These are phyloP conservation scores for Leccinum griseonigrum DNA, from an alignment of 1,284 basidiomycete species.

Conservation along the genomic window DNA sequence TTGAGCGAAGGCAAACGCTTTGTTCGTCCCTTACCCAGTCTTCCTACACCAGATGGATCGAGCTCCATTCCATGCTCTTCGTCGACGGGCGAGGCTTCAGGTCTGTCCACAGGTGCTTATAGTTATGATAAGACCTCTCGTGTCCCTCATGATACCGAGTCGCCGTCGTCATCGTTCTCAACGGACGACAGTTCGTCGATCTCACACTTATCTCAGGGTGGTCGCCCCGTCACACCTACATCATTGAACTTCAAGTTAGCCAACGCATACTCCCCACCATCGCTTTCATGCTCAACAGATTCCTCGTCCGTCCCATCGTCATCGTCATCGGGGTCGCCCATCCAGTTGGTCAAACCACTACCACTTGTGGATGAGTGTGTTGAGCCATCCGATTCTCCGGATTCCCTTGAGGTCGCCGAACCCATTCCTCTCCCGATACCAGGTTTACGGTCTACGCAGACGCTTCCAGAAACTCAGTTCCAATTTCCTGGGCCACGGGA, in stretches of 20 bases:
- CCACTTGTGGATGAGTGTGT: constrained; percentile 24
- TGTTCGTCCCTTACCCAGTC: constrained; percentile 27
- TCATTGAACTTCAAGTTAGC: constrained; percentile 37
- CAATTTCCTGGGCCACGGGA: constrained; percentile 41
- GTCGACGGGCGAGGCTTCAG: constrained; percentile 11
- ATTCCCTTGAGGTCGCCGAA: constrained; percentile 30
- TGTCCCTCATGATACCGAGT: constrained; percentile 20
- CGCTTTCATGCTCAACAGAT: constrained; percentile 45
- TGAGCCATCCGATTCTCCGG: constrained; percentile 19
- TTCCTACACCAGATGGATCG: constrained; percentile 18
- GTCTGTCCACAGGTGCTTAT: not conserved
- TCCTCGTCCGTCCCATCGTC: constrained; percentile 40
- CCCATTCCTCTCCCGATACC: constrained; percentile 31
- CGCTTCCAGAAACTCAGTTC: constrained; percentile 28
- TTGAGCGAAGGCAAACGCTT: constrained; percentile 19
- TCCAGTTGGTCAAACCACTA: constrained; percentile 29
- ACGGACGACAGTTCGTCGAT: constrained; percentile 33
- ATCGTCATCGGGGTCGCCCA: constrained; percentile 41
- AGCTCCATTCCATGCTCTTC: constrained; percentile 3
- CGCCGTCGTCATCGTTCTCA: constrained; percentile 24
- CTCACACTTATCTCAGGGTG: constrained; percentile 28
- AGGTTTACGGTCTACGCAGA: constrained; percentile 12
- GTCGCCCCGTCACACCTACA: constrained; percentile 37
- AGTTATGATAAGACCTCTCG: constrained; percentile 2
- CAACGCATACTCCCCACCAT: constrained; percentile 37